A percentile compares a stretch with the other conserved stretches of the same genome.
These are phyloP conservation scores for Carnegiea gigantea DNA, from an alignment of 179 eudicot genomes.

Conservation along the genomic window DNA sequence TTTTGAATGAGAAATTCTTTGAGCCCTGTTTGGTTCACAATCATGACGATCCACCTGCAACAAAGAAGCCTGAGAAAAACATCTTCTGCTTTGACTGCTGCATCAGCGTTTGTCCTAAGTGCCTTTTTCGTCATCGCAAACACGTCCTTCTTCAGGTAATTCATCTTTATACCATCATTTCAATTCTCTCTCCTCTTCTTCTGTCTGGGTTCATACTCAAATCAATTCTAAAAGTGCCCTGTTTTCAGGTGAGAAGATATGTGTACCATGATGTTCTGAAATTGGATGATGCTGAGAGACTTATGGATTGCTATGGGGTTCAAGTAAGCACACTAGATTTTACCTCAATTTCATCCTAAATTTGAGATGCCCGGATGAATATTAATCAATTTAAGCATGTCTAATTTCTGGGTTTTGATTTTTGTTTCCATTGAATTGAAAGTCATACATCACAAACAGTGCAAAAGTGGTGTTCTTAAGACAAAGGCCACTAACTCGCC, in stretches of 20 bases:
- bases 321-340: slow-evolving; percentile 43
- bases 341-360: neutral
- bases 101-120: slow-evolving; percentile 44
- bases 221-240: neutral
- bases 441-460: slow-evolving; percentile 47
- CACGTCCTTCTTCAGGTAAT: slow-evolving; percentile 53
- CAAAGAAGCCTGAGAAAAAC: slow-evolving; percentile 51
- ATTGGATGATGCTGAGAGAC: slow-evolving; percentile 62
- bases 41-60: slow-evolving; percentile 23
- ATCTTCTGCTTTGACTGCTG: slow-evolving; percentile 55
- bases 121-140: slow-evolving; percentile 44
- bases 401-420: neutral
- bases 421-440: neutral
- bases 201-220: neutral
- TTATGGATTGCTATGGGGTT: slow-evolving; percentile 65
- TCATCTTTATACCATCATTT: neutral
- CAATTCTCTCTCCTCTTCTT: neutral
- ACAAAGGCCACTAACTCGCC: slow-evolving; percentile 45
- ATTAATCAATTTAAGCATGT: neutral
- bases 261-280: slow-evolving; percentile 76
- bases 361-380: neutral
- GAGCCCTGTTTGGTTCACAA: slow-evolving; percentile 46
- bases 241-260: slow-evolving; percentile 65
- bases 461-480: slow-evolving; percentile 67
- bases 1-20: slow-evolving; percentile 51